Conservation (phyloP, 2,329 filamentous ascomycete species). For the Exophiala sideris region DNA sequence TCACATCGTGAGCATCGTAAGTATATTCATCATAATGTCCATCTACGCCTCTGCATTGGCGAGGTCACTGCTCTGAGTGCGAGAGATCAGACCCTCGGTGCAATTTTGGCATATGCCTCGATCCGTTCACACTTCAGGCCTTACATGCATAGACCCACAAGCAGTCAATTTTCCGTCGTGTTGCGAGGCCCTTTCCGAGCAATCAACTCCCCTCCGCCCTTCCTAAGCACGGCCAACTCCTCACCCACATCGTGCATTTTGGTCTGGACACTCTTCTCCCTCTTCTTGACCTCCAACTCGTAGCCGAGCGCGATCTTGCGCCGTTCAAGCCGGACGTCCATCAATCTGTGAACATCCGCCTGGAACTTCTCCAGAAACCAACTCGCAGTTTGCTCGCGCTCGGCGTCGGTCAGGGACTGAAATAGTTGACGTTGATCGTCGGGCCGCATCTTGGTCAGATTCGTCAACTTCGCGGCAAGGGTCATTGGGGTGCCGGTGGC, state of each 20-base stretch:
- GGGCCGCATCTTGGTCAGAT: conserved; percentile 35
- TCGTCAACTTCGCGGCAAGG: conserved; percentile 37
- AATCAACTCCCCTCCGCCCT: conserved; percentile 53
- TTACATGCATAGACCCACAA: not conserved
- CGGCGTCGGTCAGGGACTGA: conserved; percentile 47
- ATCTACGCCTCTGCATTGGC: too few relatives aligned
- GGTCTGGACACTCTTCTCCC: conserved; percentile 50
- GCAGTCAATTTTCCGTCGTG: not conserved
- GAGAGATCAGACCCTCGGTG: too few relatives aligned
- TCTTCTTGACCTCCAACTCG: conserved; percentile 53
- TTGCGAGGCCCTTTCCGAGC: conserved; percentile 34
- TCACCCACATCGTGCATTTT: conserved; percentile 48
- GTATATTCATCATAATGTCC: too few relatives aligned
- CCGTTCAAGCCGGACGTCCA: conserved; percentile 51
- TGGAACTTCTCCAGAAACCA: conserved; percentile 58
- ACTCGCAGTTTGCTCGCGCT: conserved; percentile 62
- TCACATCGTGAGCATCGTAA: not conserved
- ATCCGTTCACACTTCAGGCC: not conserved
- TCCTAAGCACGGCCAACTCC: conserved; percentile 54
- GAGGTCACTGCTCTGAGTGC: too few relatives aligned
- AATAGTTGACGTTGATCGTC: conserved; percentile 50
- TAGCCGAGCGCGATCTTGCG: conserved; percentile 52
- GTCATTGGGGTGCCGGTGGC: conserved; percentile 25
- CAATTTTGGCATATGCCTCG: too few relatives aligned
- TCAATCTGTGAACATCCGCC: conserved; percentile 50